Evolutionary conservation across 2,329 filamentous ascomycete genomes (phyloP).

Genomic region (Trichothecium roseum): DNA sequence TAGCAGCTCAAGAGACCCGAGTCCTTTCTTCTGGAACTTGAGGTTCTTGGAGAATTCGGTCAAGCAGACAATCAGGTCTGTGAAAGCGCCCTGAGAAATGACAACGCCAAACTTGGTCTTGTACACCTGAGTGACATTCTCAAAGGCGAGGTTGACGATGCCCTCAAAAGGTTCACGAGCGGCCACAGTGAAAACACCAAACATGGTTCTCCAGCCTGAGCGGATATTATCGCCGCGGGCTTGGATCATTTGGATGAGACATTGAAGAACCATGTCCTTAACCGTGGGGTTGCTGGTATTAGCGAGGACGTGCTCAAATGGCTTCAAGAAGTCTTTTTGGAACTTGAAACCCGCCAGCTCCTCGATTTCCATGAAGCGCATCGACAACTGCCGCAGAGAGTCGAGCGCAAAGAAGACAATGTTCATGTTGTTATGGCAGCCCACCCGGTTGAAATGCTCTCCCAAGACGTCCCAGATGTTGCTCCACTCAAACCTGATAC

Average conservation of each 20-base stretch:
- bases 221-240: conserved; percentile 92
- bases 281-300: conserved; percentile 87
- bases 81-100: conserved; percentile 92
- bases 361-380: conserved; percentile 98
- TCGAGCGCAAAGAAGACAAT: conserved; percentile 98
- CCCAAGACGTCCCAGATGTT: conserved; percentile 97
- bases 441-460: conserved; percentile 96
- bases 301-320: conserved; percentile 93
- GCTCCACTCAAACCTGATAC: conserved; percentile 96
- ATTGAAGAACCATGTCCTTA: conserved; percentile 94
- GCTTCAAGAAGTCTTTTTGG: conserved; percentile 97
- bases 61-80: conserved; percentile 88
- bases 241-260: conserved; percentile 98
- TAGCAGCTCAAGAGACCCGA: conserved; percentile 89
- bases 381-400: conserved; percentile 87
- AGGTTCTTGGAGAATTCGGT: conserved; percentile 99
- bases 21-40: conserved; percentile 95
- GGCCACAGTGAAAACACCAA: conserved; percentile 94
- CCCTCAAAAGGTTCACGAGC: conserved; percentile 87
- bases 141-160: conserved; percentile 93
- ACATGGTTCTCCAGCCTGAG: conserved; percentile 98
- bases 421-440: conserved; percentile 89
- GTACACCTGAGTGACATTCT: conserved; percentile 93
- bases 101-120: conserved; percentile 92
- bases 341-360: conserved; percentile 98